phyloP scores from a whole-genome alignment of 139 green algal species.

The Yamagishiella unicocca region DNA sequence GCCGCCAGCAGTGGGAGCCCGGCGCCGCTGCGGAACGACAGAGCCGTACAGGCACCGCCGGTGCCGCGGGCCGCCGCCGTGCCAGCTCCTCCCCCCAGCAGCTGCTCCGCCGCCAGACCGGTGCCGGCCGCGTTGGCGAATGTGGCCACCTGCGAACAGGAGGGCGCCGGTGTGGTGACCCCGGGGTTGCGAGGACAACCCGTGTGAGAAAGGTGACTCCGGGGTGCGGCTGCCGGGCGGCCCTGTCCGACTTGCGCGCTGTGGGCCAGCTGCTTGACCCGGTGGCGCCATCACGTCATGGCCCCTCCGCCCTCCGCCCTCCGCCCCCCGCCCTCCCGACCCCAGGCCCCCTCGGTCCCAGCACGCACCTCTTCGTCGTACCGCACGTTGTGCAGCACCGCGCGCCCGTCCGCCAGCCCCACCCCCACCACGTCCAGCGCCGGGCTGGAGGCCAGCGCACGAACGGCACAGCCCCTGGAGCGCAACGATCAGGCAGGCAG shows the following conservation, averaged over 20 bases:
- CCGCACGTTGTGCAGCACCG: conserved; percentile 88
- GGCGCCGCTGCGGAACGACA: conserved; percentile 65
- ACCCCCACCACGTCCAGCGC: conserved; percentile 95
- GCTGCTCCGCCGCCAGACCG: conserved; percentile 55
- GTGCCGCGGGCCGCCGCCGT: conserved; percentile 7
- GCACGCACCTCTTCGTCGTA: conserved; percentile 64
- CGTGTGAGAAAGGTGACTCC: too few relatives aligned
- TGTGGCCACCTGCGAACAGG: conserved; percentile 43
- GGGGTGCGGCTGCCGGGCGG: too few relatives aligned
- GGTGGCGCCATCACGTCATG: too few relatives aligned
- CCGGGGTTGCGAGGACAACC: too few relatives aligned
- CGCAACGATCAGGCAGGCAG: too few relatives aligned
- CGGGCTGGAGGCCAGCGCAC: conserved; percentile 80
- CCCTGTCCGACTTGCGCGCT: too few relatives aligned
- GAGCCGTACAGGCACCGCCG: conserved; percentile 19
- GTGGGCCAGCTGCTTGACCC: too few relatives aligned
- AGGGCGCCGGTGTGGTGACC: neutral
- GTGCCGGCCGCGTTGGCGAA: conserved; percentile 83
- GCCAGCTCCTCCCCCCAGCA: conserved; percentile 46
- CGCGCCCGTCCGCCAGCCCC: conserved; percentile 89
- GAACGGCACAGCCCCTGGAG: conserved; percentile 65
- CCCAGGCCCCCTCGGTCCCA: neutral
- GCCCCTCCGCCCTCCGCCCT: neutral
- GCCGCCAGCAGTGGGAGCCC: conserved; percentile 86
- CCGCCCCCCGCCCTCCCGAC: neutral